Base-by-base conservation (phyloP, 768 basidiomycete species). In the Boletus sp. region DNA sequence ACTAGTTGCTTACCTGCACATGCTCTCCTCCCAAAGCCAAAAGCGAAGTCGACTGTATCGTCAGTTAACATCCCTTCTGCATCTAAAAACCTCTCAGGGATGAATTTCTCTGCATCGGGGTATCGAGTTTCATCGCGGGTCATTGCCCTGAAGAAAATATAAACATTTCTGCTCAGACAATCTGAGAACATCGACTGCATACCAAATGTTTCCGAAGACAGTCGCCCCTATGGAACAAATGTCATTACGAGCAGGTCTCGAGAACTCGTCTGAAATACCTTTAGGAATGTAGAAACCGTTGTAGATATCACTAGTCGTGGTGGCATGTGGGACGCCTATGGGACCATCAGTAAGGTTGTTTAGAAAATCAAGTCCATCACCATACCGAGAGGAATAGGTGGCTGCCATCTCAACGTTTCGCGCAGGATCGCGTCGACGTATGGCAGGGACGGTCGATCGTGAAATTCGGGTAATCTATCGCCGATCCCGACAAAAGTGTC, bases 271-370 rank as follows among this genome's bases (percentile, higher is more conserved):
- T 4, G 4, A 41, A 15, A 50, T 50, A 57, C 83, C 83, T 58
- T 75, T 74, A 1, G 83, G 83, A 44, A 85, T 85, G 11, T 79
- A 67, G 56, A 80, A 80, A 18, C 76, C 74, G 20, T 71, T 65
- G 60, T 79, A 80, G 12, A 71, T 56, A 47, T 80, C 79, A 54
- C 77, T 76, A 35, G 65, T 58, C 0, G 73, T 75, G 7, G 65
- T 20, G 11, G 58, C 46, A 52, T 72, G 74, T 36, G 58, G 56
- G 41, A 63, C 9, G 1, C 37, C 56, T 59, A 49, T 7, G 33
- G 12, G 35, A 18, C 2, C n/a, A 29, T 62, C n/a, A 62, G 32
- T n/a, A 14, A 47, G n/a, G 3, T 4, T 15, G 1, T 24, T 14
- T 20, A 5, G 10, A 12, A 52, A 4, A 3, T n/a, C 7, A 5